Percentiles rank a stretch among this genome's conserved stretches.
These are phyloP conservation scores for Aaosphaeria pasadenensis DNA, from an alignment of 2,329 filamentous ascomycete species.

Conservation along the genomic window DNA sequence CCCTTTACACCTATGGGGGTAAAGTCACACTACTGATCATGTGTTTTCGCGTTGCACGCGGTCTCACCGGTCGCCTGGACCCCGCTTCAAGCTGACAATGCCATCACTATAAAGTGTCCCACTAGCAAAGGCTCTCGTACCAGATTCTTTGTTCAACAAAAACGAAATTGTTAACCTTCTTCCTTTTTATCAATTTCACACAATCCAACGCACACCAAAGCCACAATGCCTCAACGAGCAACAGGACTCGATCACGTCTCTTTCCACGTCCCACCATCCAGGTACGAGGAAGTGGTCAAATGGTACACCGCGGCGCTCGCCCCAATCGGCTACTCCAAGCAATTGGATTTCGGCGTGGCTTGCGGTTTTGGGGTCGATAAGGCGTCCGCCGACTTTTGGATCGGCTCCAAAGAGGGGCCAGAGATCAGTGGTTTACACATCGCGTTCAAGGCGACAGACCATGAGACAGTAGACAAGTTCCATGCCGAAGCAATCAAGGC, in stretches of 20 bases:
- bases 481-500: slow-evolving; percentile 19
- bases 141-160: neutral
- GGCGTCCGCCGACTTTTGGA: neutral
- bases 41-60: neutral
- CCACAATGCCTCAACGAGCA: neutral
- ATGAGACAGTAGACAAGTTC: slow-evolving; percentile 15
- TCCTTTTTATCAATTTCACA: neutral
- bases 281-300: slow-evolving; percentile 13
- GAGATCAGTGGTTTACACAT: slow-evolving; percentile 14
- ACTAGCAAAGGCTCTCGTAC: neutral
- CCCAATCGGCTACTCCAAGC: slow-evolving; percentile 22
- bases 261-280: slow-evolving; percentile 15
- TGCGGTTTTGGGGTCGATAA: neutral
- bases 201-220: neutral
- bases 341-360: slow-evolving; percentile 9
- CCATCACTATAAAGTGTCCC: neutral
- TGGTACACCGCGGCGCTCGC: slow-evolving; percentile 24
- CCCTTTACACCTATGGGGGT: neutral
- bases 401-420: neutral
- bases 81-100: neutral
- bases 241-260: slow-evolving; percentile 15
- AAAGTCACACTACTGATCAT: neutral
- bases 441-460: slow-evolving; percentile 16
- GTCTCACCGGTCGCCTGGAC: neutral
- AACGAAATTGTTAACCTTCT: neutral